Evolutionary conservation across 495 filamentous ascomycete genomes (phyloP), one percentile per base, ranked within the genome.

Genomic region (Penicillium mononematosum): DNA sequence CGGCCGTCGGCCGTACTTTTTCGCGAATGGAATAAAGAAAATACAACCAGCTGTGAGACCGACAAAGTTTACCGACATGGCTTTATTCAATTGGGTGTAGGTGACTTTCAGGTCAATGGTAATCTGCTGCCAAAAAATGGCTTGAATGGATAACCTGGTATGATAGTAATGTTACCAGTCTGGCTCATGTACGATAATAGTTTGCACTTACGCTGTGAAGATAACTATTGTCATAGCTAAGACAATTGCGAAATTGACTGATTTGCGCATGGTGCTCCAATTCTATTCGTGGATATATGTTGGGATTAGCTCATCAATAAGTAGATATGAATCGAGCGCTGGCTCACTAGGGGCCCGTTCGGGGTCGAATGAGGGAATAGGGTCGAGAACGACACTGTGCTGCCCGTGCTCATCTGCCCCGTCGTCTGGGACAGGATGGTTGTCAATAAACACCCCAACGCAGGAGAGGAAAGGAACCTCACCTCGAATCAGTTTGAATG

Each of bases 91-190:
- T 14, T 72, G 49, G 0, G 42, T 50, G 41, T 70, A 72, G 3
- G 60, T 61, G 5, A 69, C 66, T 3, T 62, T 2, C 7, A 75
- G 46, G 47, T 74, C 71, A 0, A 66, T 29, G 1, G 66, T 61
- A 70, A 75, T 75, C 46, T 68, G 55, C 32, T 73, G 70, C 70
- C 70, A 75, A 47, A 75, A 73, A 12, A 73, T 67, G 0, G 55
- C 5, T 42, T 75, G 70, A 2, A 70, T 67, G 0, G 64, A 67
- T 25, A 75, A 55, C 11, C 71, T 75, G 27, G 9, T 22, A 19
- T n/a, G 56, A 36, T 12, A 25, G 14, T 27, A 47, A 24, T 3
- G 39, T 51, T 22, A 52, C 8, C 9, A 8, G 7, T 22, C 1
- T 19, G 12, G 2, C 7, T 5, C 5, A 49, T 9, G 48, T 10